Evolutionary conservation across 345 rosid species (phyloP).

Genomic region (Anacardium occidentale): DNA sequence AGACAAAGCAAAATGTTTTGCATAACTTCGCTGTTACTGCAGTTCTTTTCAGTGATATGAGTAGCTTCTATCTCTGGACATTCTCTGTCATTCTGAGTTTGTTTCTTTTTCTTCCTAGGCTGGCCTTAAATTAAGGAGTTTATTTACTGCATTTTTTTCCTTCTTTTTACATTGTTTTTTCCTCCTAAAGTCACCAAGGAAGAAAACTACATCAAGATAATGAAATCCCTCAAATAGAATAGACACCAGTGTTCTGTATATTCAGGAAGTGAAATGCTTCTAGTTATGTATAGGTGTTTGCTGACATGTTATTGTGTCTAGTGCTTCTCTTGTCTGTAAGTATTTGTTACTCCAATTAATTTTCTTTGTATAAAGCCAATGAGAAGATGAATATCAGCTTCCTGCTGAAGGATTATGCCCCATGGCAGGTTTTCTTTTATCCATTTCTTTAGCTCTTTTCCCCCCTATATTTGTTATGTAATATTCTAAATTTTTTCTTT

Average conservation of each 20-base stretch:
- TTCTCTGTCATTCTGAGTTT: background rate
- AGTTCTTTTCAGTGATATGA: background rate
- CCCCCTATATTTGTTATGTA: background rate
- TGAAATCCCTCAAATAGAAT: no score
- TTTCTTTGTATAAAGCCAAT: constrained; percentile 56
- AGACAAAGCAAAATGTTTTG: background rate
- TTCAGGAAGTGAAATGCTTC: background rate
- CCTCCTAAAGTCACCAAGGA: no score
- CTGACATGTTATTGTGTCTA: background rate
- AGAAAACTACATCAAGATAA: no score
- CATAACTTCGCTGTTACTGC: background rate
- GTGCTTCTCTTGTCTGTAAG: constrained; percentile 6
- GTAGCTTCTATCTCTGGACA: background rate
- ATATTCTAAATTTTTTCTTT: background rate
- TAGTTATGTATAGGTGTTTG: background rate
- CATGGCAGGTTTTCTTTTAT: constrained; percentile 57
- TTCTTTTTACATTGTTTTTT: no score
- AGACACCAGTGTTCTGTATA: background rate
- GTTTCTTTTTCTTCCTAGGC: no score
- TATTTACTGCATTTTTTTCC: no score
- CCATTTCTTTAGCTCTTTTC: constrained; percentile 6
- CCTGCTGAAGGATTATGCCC: constrained; percentile 48
- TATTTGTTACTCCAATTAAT: constrained; percentile 35
- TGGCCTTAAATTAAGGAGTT: background rate
- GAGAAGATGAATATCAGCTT: constrained; percentile 51